Percentiles rank a stretch among this genome's conserved stretches.
Conservation (phyloP, 345 rosid genomes). For the Melastoma malabathricum region DNA sequence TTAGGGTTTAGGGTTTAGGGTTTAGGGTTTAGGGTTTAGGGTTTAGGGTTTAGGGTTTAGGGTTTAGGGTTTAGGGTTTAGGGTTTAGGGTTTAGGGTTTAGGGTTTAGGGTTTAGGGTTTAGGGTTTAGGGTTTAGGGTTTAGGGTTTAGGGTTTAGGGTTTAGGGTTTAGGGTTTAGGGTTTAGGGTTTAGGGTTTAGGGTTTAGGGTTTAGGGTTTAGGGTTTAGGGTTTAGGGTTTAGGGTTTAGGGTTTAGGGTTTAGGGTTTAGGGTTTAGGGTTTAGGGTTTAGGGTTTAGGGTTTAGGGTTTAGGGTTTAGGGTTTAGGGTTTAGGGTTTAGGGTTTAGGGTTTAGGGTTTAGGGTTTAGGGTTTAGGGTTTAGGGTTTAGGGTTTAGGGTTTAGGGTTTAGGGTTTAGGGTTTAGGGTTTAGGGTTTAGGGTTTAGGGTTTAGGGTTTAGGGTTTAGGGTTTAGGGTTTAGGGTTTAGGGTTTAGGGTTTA, state of each 20-base stretch:
- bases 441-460: slow-evolving; percentile 1
- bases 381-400: slow-evolving; percentile 1
- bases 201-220: slow-evolving; percentile 1
- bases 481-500: no score
- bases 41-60: not conserved
- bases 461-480: no score
- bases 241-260: slow-evolving; percentile 1
- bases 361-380: slow-evolving; percentile 1
- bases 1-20: not conserved
- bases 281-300: not conserved
- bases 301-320: slow-evolving; percentile 1
- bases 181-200: not conserved
- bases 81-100: not conserved
- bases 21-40: not conserved
- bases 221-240: slow-evolving; percentile 1
- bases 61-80: not conserved
- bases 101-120: not conserved
- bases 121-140: not conserved
- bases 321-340: slow-evolving; percentile 1
- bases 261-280: not conserved
- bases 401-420: slow-evolving; percentile 1
- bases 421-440: slow-evolving; percentile 1
- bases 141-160: slow-evolving; percentile 1
- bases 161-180: not conserved
- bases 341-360: not conserved